Base-by-base conservation (phyloP, 1,284 basidiomycete genomes). In the Ceratobasidium sp. region DNA sequence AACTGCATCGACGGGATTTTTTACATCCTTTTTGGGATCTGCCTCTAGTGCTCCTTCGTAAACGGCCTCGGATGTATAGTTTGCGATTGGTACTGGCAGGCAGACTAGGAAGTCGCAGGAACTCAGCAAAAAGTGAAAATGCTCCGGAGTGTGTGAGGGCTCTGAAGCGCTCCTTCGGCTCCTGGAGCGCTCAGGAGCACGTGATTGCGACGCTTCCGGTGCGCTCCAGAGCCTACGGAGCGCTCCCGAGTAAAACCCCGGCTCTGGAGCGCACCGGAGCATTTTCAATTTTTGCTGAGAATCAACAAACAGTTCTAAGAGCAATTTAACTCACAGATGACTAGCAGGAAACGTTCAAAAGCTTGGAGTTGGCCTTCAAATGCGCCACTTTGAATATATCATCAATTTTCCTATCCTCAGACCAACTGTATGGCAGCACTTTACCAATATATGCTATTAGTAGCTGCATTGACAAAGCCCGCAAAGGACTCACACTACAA, bases 81-180 rank as follows among this genome's bases (percentile, higher is more conserved):
- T 72, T n/a, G 90, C 90, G 80, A 91, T 86, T 72, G 89, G 84
- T 47, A 84, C 83, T 68, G 91, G 90, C 89, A 92, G 91, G 1
- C 91, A 85, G 73, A 92, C 90, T 88, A 68, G 1, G 53, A 10
- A 56, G 22, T 10, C 12, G 17, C 22, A 29, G 29, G n/a, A 70
- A n/a, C n/a, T n/a, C n/a, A n/a, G n/a, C n/a, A n/a, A n/a, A n/a
- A n/a, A n/a, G n/a, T n/a, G n/a, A n/a, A n/a, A n/a, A n/a, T n/a
- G n/a, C n/a, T n/a, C n/a, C n/a, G n/a, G n/a, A n/a, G n/a, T n/a
- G n/a, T n/a, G n/a, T n/a, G n/a, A n/a, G n/a, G n/a, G n/a, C n/a
- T n/a, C n/a, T n/a, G n/a, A n/a, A n/a, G n/a, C n/a, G n/a, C n/a
- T n/a, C n/a, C n/a, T n/a, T n/a, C n/a, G n/a, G n/a, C n/a, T n/a